Evolutionary conservation across 352 stramenopile species (phyloP), one percentile per base, ranked within the genome.

Genomic region (Phytophthora pini): DNA sequence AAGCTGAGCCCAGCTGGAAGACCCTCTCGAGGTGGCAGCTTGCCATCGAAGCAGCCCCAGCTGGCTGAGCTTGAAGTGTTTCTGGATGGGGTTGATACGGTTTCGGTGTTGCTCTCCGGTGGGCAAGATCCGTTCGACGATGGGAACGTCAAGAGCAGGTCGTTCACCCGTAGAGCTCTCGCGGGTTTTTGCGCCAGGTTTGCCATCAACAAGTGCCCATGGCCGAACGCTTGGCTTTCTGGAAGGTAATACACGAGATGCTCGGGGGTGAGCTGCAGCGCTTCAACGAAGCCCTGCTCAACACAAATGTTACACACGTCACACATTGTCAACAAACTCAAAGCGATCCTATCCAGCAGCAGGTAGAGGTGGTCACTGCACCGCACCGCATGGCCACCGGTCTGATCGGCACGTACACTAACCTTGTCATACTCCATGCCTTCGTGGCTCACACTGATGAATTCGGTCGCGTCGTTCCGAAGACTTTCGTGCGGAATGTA

Each of bases 401-500:
- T 77, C 52, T 72, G 52, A 48, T 70, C 65, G 44, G 52, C 36
- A 65, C 43, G 52, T 59, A 62, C 52, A 65, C 46, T 56, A 15
- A 47, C 61, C 48, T 70, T 40, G 17, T 65, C 29, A 38, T 56
- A 27, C 24, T 65, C 47, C 60, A 70, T 65, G 53, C 51, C 43
- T 24, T 87, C 72, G 53, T 79, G 60, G 17, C 41, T 58, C n/a
- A 87, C 61, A 15, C 67, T 64, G 27, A 83, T 60, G 49, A 79
- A 87, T 12, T 60, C 50, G 10, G 49, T 73, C 5, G 44, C 7
- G 2, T 24, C 27, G 5, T 12, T 34, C 12, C 49, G 45, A 31
- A 61, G 17, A 50, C 64, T 74, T 45, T 87, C 78, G 49, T 92
- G 80, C 10, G 84, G 84, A 49, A 88, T 76, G 59, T 89, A 92